A percentile compares a stretch with the other conserved stretches of the same genome.
Evolutionary conservation across 2,329 filamentous ascomycete genomes (phyloP).

Genomic region (Cercospora janseana): DNA sequence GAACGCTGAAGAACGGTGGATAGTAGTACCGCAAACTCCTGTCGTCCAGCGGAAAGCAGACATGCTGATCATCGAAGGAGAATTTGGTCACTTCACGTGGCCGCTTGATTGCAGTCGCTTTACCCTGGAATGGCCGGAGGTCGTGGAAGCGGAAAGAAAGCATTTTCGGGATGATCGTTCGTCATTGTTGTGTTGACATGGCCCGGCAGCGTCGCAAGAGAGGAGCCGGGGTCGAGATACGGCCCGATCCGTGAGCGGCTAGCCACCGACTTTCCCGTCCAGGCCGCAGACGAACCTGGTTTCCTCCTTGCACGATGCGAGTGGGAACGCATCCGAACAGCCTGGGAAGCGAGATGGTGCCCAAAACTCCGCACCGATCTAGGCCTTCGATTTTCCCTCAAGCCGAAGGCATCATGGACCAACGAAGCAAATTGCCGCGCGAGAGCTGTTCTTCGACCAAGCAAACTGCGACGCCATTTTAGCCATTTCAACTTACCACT

Average conservation of each 20-base stretch:
- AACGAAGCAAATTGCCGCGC: too few relatives aligned
- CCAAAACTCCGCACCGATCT: too few relatives aligned
- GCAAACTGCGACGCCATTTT: too few relatives aligned
- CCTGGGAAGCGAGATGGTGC: too few relatives aligned
- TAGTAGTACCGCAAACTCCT: constrained; percentile 62
- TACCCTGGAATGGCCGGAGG: constrained; percentile 65
- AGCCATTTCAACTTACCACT: too few relatives aligned
- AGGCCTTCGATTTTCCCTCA: too few relatives aligned
- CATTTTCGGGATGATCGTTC: constrained; percentile 8
- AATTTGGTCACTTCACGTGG: constrained; percentile 89
- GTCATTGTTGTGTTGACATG: constrained; percentile 1
- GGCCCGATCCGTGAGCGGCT: neutral
- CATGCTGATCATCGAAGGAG: constrained; percentile 83
- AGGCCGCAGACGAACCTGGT: too few relatives aligned
- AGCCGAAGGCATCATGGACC: too few relatives aligned
- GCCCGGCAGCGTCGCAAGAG: neutral
- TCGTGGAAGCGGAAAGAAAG: constrained; percentile 64
- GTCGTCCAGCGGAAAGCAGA: constrained; percentile 67
- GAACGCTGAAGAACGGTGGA: constrained; percentile 51
- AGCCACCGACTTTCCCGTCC: neutral
- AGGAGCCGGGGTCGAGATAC: neutral
- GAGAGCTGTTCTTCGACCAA: too few relatives aligned
- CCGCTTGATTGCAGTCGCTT: constrained; percentile 68
- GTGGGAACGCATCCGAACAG: too few relatives aligned
- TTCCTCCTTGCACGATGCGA: too few relatives aligned